A percentile compares a stretch with the other conserved stretches of the same genome.
Conservation (phyloP, 768 basidiomycete genomes). For the Tulasnella sp. region DNA sequence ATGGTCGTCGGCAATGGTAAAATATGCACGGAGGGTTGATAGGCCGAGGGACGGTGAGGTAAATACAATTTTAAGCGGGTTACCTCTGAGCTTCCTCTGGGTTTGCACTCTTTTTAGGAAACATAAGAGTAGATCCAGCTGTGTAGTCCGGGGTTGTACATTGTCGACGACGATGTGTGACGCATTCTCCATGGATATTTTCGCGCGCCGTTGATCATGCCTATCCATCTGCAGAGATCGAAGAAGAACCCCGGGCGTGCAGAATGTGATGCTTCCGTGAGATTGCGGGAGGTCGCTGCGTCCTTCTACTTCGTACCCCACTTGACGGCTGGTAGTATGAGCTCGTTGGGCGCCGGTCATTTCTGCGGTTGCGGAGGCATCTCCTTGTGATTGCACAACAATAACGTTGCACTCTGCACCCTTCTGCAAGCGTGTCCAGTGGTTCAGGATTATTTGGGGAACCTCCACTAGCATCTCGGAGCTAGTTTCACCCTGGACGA, state of each 20-base stretch:
- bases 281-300: slow-evolving; percentile 73
- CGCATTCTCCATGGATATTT: slow-evolving; percentile 59
- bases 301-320: slow-evolving; percentile 93
- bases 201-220: slow-evolving; percentile 32
- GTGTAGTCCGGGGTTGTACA: slow-evolving; percentile 92
- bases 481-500: slow-evolving; percentile 86
- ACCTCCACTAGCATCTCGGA: slow-evolving; percentile 95
- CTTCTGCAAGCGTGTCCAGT: slow-evolving; percentile 69
- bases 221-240: slow-evolving; percentile 78
- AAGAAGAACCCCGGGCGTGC: slow-evolving; percentile 88
- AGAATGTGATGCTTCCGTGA: slow-evolving; percentile 85
- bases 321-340: slow-evolving; percentile 60
- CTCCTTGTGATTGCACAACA: slow-evolving; percentile 87
- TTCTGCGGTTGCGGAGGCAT: slow-evolving; percentile 87
- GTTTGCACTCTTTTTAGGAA: slow-evolving; percentile 79
- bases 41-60: slow-evolving; percentile 50
- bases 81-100: slow-evolving; percentile 63
- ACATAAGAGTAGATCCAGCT: slow-evolving; percentile 84
- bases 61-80: slow-evolving; percentile 78
- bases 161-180: slow-evolving; percentile 94
- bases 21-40: not conserved
- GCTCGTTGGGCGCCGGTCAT: slow-evolving; percentile 88
- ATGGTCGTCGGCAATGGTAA: not conserved
- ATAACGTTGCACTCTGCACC: slow-evolving; percentile 85
- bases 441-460: slow-evolving; percentile 86